phyloP scores from a whole-genome alignment of 2,329 filamentous ascomycete genomes.

The Chaetomium sp. region DNA sequence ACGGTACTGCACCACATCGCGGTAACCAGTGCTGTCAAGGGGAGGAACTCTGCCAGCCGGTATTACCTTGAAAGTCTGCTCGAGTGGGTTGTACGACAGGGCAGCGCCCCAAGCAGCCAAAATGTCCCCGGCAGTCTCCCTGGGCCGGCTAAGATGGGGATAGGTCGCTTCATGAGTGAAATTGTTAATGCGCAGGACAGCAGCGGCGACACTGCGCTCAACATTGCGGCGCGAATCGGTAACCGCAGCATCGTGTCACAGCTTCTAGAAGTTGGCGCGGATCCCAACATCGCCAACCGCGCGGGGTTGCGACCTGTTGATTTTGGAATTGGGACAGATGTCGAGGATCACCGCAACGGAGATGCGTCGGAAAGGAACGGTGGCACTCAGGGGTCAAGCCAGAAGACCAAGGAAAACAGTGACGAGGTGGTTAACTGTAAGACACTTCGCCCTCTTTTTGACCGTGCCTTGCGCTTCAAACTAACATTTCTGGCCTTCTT shows the following conservation, averaged over 20 bases:
- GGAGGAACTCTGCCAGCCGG: slow-evolving; percentile 81
- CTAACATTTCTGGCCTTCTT: slow-evolving; percentile 11
- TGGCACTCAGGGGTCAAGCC: slow-evolving; percentile 39
- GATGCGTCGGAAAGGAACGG: slow-evolving; percentile 38
- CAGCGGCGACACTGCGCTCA: slow-evolving; percentile 88
- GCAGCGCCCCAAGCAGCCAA: slow-evolving; percentile 39
- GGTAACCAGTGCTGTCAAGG: slow-evolving; percentile 90
- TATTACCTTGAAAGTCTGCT: slow-evolving; percentile 94
- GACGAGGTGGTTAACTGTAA: slow-evolving; percentile 74
- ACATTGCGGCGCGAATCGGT: slow-evolving; percentile 86
- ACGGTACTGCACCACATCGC: slow-evolving; percentile 96
- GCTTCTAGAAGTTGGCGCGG: slow-evolving; percentile 86
- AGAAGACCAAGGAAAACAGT: slow-evolving; percentile 63
- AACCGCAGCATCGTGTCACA: slow-evolving; percentile 97
- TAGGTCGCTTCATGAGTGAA: slow-evolving; percentile 91
- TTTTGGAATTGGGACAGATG: slow-evolving; percentile 73
- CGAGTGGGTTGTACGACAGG: slow-evolving; percentile 88
- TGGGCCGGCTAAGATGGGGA: slow-evolving; percentile 62
- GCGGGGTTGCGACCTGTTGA: slow-evolving; percentile 86
- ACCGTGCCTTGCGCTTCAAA: slow-evolving; percentile 19
- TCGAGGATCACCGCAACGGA: slow-evolving; percentile 39
- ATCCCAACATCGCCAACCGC: slow-evolving; percentile 85
- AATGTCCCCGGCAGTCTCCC: slow-evolving; percentile 26
- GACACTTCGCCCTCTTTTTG: slow-evolving; percentile 24
- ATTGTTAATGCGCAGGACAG: slow-evolving; percentile 95